Conservation (phyloP, 108 stramenopile species). For the Pseudonitzschia delicatissima region DNA sequence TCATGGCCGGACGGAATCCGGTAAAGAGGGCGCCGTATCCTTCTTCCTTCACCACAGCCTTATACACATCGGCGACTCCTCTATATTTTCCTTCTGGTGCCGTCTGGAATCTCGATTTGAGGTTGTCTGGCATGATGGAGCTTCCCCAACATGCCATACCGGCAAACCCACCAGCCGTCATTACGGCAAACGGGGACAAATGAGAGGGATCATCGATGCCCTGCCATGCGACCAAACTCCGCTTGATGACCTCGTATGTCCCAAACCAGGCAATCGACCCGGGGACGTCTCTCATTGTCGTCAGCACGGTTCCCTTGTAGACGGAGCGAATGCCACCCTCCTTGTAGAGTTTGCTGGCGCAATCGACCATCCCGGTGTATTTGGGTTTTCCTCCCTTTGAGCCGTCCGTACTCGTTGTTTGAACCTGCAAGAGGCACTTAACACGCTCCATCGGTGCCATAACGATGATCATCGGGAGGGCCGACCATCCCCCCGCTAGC, state of each 20-base stretch:
- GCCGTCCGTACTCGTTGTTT: constrained; percentile 30
- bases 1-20: constrained; percentile 82
- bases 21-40: constrained; percentile 68
- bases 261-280: constrained; percentile 86
- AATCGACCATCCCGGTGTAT: constrained; percentile 72
- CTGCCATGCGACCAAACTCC: constrained; percentile 51
- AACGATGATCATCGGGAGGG: constrained; percentile 65
- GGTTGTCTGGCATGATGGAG: constrained; percentile 72
- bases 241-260: constrained; percentile 74
- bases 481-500: constrained; percentile 78
- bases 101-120: constrained; percentile 82
- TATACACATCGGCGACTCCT: constrained; percentile 60
- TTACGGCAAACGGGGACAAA: constrained; percentile 43
- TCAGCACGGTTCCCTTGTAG: constrained; percentile 72
- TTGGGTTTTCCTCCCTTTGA: not conserved
- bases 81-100: constrained; percentile 73
- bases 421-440: constrained; percentile 85
- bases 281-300: constrained; percentile 77
- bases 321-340: constrained; percentile 68
- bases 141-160: constrained; percentile 85
- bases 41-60: constrained; percentile 65
- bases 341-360: constrained; percentile 51
- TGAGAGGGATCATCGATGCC: constrained; percentile 61
- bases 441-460: constrained; percentile 86
- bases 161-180: constrained; percentile 80